phyloP scores from a whole-genome alignment of 371 early-diverging fungal genomes.

The Haplosporangium sp. region DNA sequence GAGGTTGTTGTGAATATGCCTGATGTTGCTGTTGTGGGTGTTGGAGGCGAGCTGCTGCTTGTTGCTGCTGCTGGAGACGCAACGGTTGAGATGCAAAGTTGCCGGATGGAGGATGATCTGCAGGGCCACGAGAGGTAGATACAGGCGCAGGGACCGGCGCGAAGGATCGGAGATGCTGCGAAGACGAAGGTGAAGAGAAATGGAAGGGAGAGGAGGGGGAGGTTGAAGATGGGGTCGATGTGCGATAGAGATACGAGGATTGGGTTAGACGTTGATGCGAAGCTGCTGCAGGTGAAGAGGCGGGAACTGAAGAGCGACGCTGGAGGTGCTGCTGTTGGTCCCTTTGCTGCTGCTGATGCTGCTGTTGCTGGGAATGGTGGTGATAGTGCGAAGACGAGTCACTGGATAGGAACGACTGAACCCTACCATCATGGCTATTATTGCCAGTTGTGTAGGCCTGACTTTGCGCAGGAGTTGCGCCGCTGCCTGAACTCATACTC shows the following conservation, averaged over 20 bases:
- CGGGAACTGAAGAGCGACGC: too few species aligned
- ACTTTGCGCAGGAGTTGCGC: too few species aligned
- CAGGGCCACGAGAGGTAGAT: not conserved
- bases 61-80: constrained; percentile 15
- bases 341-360: constrained; percentile 4
- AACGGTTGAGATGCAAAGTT: not conserved
- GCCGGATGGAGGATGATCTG: not conserved
- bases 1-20: constrained; percentile 6
- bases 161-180: not conserved
- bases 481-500: too few species aligned
- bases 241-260: not conserved
- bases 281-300: not conserved
- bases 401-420: too few species aligned
- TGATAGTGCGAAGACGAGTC: not conserved
- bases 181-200: too few species aligned
- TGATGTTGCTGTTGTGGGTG: constrained; percentile 22
- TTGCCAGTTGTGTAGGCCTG: constrained; percentile 8
- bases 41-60: constrained; percentile 10
- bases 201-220: too few species aligned
- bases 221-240: too few species aligned
- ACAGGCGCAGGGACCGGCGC: not conserved
- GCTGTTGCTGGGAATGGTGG: constrained; percentile 1
- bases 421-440: too few species aligned
- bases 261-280: not conserved
- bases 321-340: constrained; percentile 5